Conservation (phyloP, 2,329 filamentous ascomycete species). For the Colletotrichum tanaceti region DNA sequence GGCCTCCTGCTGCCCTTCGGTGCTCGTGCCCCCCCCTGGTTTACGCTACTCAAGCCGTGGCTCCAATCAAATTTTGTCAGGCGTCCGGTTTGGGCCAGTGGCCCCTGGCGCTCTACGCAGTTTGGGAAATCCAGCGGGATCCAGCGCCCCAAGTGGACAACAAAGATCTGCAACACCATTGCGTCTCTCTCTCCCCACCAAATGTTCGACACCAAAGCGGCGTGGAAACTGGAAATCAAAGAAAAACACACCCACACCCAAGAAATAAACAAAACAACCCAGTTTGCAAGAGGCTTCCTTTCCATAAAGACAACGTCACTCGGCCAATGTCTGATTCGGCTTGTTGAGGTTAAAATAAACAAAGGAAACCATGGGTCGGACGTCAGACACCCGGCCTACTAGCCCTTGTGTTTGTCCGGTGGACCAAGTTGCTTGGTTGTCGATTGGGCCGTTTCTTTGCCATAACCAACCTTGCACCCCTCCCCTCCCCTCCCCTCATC, state of each 20-base stretch:
- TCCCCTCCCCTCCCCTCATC: background rate
- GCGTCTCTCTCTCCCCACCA: conserved; percentile 26
- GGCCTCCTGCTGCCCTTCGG: conserved; percentile 19
- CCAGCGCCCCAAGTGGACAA: conserved; percentile 19
- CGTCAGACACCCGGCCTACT: conserved; percentile 1
- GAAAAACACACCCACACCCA: no score
- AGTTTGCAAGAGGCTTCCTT: background rate
- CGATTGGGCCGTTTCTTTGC: background rate
- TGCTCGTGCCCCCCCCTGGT: conserved; percentile 31
- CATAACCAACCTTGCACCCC: background rate
- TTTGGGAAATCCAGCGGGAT: background rate
- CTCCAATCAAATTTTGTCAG: conserved; percentile 38
- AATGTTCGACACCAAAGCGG: conserved; percentile 31
- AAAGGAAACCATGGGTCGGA: conserved; percentile 25
- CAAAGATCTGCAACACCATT: conserved; percentile 39
- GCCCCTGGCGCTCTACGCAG: background rate
- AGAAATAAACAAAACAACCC: no score
- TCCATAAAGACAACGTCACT: conserved; percentile 14
- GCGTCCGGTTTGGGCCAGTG: conserved; percentile 39
- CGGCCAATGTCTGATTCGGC: conserved; percentile 16
- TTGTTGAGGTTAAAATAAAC: conserved; percentile 30
- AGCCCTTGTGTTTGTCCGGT: conserved; percentile 6
- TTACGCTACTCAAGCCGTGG: conserved; percentile 25
- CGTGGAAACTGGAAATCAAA: conserved; percentile 16
- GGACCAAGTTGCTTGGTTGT: conserved; percentile 18